Evolutionary conservation across 352 stramenopile species (phyloP).

Genomic region (Aphanomyces euteiches): DNA sequence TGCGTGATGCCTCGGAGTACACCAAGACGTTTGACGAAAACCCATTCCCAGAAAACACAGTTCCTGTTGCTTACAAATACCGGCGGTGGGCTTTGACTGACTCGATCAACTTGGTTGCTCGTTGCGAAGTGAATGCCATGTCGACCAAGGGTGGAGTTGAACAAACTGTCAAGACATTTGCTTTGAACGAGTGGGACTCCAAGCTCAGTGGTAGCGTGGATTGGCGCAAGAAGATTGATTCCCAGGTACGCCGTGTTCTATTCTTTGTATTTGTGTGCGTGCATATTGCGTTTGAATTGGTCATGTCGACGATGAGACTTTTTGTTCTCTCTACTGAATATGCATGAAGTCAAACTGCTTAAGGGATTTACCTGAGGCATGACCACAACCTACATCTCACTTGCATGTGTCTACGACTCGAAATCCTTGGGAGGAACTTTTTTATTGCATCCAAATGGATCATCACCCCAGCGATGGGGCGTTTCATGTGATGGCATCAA

Average conservation of each 20-base stretch:
- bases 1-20: conserved; percentile 53
- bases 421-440: conserved; percentile 38
- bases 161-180: conserved; percentile 93
- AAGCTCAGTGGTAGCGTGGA: conserved; percentile 83
- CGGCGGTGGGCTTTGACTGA: conserved; percentile 93
- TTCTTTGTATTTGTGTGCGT: conserved; percentile 21
- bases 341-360: conserved; percentile 23
- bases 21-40: conserved; percentile 78
- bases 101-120: conserved; percentile 85
- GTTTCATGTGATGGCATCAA: not conserved
- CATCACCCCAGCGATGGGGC: conserved; percentile 11
- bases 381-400: conserved; percentile 32
- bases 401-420: conserved; percentile 34
- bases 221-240: conserved; percentile 98
- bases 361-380: conserved; percentile 46
- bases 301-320: not conserved
- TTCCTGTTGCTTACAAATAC: conserved; percentile 96
- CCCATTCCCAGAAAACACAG: conserved; percentile 94
- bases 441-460: conserved; percentile 29
- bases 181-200: conserved; percentile 97
- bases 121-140: conserved; percentile 94
- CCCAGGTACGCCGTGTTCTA: conserved; percentile 49
- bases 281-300: conserved; percentile 26
- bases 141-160: conserved; percentile 82
- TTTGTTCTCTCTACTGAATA: conserved; percentile 1